phyloP scores from a whole-genome alignment of 164 flowering plant genomes.

The Magnolia sinica region DNA sequence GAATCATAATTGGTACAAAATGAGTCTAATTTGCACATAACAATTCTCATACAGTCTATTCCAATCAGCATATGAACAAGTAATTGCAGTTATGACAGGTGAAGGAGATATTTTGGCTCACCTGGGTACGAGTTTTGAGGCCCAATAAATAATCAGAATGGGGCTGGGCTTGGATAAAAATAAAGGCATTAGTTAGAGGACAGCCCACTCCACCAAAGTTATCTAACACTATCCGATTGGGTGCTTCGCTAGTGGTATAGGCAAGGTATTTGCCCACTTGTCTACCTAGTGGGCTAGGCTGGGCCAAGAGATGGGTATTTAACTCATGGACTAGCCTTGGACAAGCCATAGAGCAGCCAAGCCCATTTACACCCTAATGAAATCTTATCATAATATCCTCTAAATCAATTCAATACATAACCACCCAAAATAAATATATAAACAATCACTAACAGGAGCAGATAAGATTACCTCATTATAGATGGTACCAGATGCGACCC shows the following conservation, averaged over 20 bases:
- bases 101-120: too few relatives aligned
- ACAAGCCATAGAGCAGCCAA: background rate
- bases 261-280: background rate
- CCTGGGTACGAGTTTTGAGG: too few relatives aligned
- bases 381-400: background rate
- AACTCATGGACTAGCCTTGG: background rate
- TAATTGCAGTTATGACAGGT: too few relatives aligned
- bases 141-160: too few relatives aligned
- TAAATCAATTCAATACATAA: background rate
- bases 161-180: too few relatives aligned
- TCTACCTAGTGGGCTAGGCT: too few relatives aligned
- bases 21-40: too few relatives aligned
- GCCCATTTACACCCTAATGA: background rate
- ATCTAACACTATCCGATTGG: background rate
- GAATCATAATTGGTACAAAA: too few relatives aligned
- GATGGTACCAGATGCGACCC: constrained; percentile 90
- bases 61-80: too few relatives aligned
- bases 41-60: too few relatives aligned
- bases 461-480: constrained; percentile 72
- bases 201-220: background rate
- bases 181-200: background rate
- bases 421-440: background rate
- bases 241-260: background rate
- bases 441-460: background rate
- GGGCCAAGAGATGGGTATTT: background rate